Evolutionary conservation across 2,329 filamentous ascomycete species (phyloP).

Genomic region (Alternaria panax): DNA sequence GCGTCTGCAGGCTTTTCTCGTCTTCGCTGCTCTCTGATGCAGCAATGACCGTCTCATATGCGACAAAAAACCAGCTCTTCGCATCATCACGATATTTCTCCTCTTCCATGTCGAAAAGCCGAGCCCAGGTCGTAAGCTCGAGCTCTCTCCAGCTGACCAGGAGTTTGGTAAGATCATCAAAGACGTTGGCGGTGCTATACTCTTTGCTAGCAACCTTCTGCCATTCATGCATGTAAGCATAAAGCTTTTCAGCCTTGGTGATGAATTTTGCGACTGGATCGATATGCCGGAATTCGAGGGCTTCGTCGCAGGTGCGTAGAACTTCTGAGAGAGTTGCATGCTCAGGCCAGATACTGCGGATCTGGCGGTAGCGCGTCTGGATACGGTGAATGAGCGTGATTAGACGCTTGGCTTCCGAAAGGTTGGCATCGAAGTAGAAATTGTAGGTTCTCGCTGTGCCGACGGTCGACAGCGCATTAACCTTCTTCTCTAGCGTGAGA

Average conservation of each 20-base stretch:
- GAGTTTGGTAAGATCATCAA: conserved; percentile 79
- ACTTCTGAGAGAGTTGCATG: conserved; percentile 85
- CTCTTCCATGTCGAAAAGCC: conserved; percentile 83
- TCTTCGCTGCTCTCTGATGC: conserved; percentile 71
- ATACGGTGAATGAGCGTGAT: conserved; percentile 73
- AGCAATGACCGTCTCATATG: conserved; percentile 86
- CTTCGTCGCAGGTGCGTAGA: conserved; percentile 73
- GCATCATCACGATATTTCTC: conserved; percentile 79
- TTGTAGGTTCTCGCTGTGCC: conserved; percentile 66
- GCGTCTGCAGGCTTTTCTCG: conserved; percentile 65
- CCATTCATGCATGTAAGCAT: conserved; percentile 89
- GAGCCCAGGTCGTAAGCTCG: conserved; percentile 91
- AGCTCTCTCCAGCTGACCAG: conserved; percentile 90
- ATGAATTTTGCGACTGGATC: conserved; percentile 89
- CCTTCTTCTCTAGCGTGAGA: conserved; percentile 69
- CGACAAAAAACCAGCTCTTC: conserved; percentile 93
- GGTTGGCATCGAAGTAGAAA: conserved; percentile 86
- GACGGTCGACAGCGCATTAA: conserved; percentile 50
- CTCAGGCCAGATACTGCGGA: conserved; percentile 70
- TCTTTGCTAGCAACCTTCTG: conserved; percentile 87
- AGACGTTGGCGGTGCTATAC: conserved; percentile 72
- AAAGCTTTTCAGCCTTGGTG: conserved; percentile 85
- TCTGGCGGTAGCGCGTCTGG: conserved; percentile 73
- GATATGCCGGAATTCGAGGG: conserved; percentile 76
- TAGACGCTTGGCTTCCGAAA: conserved; percentile 76